Conservation (phyloP, 2,329 filamentous ascomycete genomes). For the Knufia fluminis region DNA sequence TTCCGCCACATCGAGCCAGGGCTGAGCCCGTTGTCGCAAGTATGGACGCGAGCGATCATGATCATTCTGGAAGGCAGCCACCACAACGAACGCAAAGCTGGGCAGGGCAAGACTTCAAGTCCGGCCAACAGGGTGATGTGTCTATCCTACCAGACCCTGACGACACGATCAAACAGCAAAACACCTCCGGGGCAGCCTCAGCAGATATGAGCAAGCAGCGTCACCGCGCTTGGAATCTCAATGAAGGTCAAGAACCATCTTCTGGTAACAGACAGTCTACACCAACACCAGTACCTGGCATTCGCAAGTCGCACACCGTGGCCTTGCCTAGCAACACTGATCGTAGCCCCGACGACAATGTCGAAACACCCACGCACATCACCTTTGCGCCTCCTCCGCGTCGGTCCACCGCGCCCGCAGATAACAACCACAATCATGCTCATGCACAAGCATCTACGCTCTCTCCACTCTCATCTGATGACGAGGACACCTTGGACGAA, state of each 20-base stretch:
- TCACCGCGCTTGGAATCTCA: too few relatives aligned
- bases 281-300: too few relatives aligned
- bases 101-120: constrained; percentile 36
- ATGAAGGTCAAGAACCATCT: too few relatives aligned
- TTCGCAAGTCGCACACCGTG: too few relatives aligned
- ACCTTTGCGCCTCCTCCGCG: neutral
- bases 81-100: constrained; percentile 37
- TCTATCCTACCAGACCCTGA: constrained; percentile 24
- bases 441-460: neutral
- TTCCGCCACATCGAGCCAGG: neutral
- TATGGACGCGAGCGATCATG: neutral
- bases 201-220: too few relatives aligned
- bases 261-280: too few relatives aligned
- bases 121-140: neutral
- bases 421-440: neutral
- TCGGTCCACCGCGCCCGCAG: constrained; percentile 16
- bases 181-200: too few relatives aligned
- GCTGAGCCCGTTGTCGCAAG: constrained; percentile 26
- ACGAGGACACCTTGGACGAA: neutral
- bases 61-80: constrained; percentile 23
- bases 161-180: constrained; percentile 9
- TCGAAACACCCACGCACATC: constrained; percentile 6
- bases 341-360: constrained; percentile 10
- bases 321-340: constrained; percentile 23
- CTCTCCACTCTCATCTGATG: neutral